These are phyloP conservation scores for Helichrysum umbraculigerum DNA, from an alignment of 129 eudicot species.

Conservation along the genomic window DNA sequence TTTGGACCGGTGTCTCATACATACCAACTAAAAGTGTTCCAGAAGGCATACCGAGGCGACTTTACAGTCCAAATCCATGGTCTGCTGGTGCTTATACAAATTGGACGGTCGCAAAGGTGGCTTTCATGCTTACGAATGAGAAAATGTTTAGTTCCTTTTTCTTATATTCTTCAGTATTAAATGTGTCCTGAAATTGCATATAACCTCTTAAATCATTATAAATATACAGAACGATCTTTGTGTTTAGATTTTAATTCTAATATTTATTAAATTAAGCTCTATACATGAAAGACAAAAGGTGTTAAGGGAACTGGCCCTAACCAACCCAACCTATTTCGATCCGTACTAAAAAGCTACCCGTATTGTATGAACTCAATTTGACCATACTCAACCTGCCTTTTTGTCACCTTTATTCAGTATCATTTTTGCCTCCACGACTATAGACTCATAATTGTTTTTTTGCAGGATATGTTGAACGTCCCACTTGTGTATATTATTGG, in stretches of 20 bases:
- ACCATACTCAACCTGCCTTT: not conserved
- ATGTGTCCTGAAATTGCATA: too few relatives aligned
- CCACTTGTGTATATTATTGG: slow-evolving; percentile 87
- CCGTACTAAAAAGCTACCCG: not conserved
- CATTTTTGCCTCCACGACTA: not conserved
- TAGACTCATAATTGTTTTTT: not conserved
- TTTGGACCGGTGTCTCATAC: slow-evolving; percentile 93
- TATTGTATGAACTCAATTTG: not conserved
- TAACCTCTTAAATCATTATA: too few relatives aligned
- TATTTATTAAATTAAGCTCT: too few relatives aligned
- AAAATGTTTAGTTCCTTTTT: not conserved
- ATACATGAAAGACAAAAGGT: too few relatives aligned
- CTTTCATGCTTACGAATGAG: slow-evolving; percentile 9
- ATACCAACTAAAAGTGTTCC: slow-evolving; percentile 87
- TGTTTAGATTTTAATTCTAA: too few relatives aligned
- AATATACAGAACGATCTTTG: too few relatives aligned
- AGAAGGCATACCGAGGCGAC: slow-evolving; percentile 88
- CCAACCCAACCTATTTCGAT: not conserved
- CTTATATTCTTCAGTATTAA: too few relatives aligned
- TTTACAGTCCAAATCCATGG: slow-evolving; percentile 98
- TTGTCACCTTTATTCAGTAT: slow-evolving; percentile 4
- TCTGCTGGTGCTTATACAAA: slow-evolving; percentile 92
- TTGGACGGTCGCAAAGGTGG: slow-evolving; percentile 95
- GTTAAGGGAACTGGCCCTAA: too few relatives aligned
- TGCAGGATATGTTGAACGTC: slow-evolving; percentile 86